Base-by-base conservation (phyloP, 2,329 filamentous ascomycete genomes). In the Diaporthe longicolla region DNA sequence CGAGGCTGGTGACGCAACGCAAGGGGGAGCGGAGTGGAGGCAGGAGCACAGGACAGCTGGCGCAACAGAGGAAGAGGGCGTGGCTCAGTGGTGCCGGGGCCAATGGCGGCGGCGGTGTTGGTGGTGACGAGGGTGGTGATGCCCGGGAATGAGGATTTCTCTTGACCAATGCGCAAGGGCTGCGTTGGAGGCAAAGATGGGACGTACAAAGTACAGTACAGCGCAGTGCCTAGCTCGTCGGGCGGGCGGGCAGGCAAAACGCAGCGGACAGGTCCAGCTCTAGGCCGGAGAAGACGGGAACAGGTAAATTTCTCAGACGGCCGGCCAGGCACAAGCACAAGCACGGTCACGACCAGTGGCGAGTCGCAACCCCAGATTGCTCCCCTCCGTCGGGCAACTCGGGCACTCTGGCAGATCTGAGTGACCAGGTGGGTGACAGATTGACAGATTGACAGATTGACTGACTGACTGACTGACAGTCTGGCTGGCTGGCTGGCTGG, bases 1-100 rank as follows among this genome's bases (percentile, higher is more conserved):
- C 32, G 15, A 17, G 15, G n/a, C 17, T 71, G 54, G 74, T 74
- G 75, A 76, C 73, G 71, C 75, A 69, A 74, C 74, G 65, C 73
- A 72, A 68, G 59, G 63, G 45, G 58, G 55, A 70, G 43, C 45
- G 15, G 15, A 3, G 48, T 54, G 63, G 48, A 54, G 32, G 63
- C 54, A 71, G 54, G 13, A 48, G 68, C 68, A 59, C 63, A 40
- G 48, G 48, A 68, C 48, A 68, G 63, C 63, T 52, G 63, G 17
- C 40, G 59, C 59, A 50, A 65, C 26, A 63, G 40, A 29, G 43
- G 15, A 2, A 61, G 35, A 65, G 43, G 43, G 26, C 40, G 24
- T 26, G 43, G 59, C 43, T 65, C 43, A 29, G 21, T 50, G 43
- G 61, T 50, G 48, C 48, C 63, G n/a, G 63, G 52, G 63, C 63